Conservation (phyloP, 2,329 filamentous ascomycete species). For the Paecilomyces dactylethromorphus region DNA sequence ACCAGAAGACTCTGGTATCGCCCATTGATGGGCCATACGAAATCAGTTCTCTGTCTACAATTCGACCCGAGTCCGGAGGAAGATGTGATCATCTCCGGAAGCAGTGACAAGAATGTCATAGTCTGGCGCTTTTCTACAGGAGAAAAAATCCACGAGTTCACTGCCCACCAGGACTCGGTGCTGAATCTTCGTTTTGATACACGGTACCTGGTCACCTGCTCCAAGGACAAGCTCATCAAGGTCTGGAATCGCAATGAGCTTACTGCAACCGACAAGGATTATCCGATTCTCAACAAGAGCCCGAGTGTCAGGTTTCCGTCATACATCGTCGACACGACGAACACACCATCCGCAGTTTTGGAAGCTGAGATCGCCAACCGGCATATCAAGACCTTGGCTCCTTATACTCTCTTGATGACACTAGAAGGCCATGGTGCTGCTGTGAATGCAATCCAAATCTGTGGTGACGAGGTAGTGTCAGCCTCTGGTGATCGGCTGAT, state of each 20-base stretch:
- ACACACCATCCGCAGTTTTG: conserved; percentile 33
- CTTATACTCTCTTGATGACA: conserved; percentile 71
- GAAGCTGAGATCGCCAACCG: conserved; percentile 38
- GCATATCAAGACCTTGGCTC: conserved; percentile 42
- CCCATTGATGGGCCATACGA: conserved; percentile 70
- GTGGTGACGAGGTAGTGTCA: conserved; percentile 80
- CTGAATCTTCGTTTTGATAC: conserved; percentile 90
- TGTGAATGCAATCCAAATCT: conserved; percentile 92
- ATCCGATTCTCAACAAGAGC: conserved; percentile 36
- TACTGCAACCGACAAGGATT: conserved; percentile 38
- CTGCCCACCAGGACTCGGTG: conserved; percentile 83
- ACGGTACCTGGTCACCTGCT: conserved; percentile 88
- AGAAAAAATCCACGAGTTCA: conserved; percentile 68
- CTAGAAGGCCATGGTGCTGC: conserved; percentile 82
- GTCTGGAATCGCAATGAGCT: conserved; percentile 79
- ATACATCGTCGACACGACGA: conserved; percentile 48
- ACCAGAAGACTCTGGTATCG: conserved; percentile 68
- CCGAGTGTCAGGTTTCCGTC: conserved; percentile 42
- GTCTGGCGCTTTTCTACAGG: conserved; percentile 93
- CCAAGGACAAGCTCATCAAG: conserved; percentile 95
- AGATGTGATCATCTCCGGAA: conserved; percentile 90
- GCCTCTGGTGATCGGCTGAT: conserved; percentile 90
- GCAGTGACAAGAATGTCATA: conserved; percentile 85
- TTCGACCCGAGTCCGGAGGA: conserved; percentile 85
- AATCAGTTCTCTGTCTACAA: conserved; percentile 89